Evolutionary conservation across 768 basidiomycete genomes (phyloP).

Genomic region (Amanita brunnescens): DNA sequence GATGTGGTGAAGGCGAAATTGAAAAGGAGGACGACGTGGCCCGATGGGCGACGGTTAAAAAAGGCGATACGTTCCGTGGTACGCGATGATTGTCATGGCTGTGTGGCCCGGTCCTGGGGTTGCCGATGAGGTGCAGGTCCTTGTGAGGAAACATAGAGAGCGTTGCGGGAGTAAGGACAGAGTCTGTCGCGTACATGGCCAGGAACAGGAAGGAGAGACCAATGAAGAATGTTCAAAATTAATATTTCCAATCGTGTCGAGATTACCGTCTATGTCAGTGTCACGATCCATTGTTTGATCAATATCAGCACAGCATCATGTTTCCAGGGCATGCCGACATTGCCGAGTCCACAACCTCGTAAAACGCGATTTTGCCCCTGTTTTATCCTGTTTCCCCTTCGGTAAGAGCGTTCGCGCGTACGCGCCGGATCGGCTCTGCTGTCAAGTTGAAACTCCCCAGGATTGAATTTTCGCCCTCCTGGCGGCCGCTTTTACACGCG

Average conservation of each 20-base stretch:
- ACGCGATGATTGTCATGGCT: neutral
- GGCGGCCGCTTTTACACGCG: neutral
- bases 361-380: neutral
- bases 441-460: neutral
- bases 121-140: neutral
- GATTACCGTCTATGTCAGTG: neutral
- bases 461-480: neutral
- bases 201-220: neutral
- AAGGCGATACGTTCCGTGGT: neutral
- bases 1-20: too few relatives aligned
- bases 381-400: neutral
- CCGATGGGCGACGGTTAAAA: neutral
- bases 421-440: neutral
- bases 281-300: neutral
- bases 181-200: neutral
- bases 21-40: neutral
- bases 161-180: neutral
- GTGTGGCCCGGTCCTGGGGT: neutral
- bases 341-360: neutral
- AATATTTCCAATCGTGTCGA: neutral
- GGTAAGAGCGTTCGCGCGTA: neutral
- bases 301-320: constrained; percentile 2
- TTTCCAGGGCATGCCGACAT: neutral
- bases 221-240: neutral
- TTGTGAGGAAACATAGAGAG: neutral